Evolutionary conservation across 345 rosid species (phyloP).

Genomic region (Populus davidiana): DNA sequence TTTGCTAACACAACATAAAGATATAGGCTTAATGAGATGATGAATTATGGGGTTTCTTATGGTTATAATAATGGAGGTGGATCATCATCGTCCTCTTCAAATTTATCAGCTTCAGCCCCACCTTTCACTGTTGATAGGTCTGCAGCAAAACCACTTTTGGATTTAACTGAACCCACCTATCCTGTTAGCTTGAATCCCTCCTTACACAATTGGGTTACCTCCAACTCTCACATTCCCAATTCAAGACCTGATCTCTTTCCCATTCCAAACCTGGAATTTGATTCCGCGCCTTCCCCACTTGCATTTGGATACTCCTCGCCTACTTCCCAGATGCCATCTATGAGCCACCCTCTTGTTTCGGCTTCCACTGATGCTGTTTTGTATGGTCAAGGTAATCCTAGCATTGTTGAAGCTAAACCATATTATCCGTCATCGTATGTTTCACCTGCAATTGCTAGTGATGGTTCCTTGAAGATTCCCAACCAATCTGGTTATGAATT

Average conservation of each 20-base stretch:
- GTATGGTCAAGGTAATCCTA: slow-evolving; percentile 19
- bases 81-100: slow-evolving; percentile 39
- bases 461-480: slow-evolving; percentile 9
- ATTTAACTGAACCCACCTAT: slow-evolving; percentile 35
- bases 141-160: slow-evolving; percentile 28
- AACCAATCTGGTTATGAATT: slow-evolving; percentile 25
- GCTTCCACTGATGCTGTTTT: slow-evolving; percentile 24
- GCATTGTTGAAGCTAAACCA: slow-evolving; percentile 31
- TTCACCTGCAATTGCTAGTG: slow-evolving; percentile 15
- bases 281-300: slow-evolving; percentile 15
- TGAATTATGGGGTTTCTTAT: slow-evolving; percentile 35
- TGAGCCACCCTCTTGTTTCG: slow-evolving; percentile 16
- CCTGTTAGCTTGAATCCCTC: slow-evolving; percentile 21
- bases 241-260: slow-evolving; percentile 14
- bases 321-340: slow-evolving; percentile 15
- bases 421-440: slow-evolving; percentile 40
- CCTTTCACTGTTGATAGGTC: slow-evolving; percentile 54
- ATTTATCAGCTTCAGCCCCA: slow-evolving; percentile 56
- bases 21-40: slow-evolving; percentile 26
- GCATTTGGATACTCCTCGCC: slow-evolving; percentile 27
- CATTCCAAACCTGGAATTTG: slow-evolving; percentile 11
- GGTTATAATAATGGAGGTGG: slow-evolving; percentile 34
- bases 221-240: slow-evolving; percentile 15
- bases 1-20: background rate
- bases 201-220: slow-evolving; percentile 24